Evolutionary conservation across 2,329 filamentous ascomycete genomes (phyloP).

Genomic region (Fusarium sp.): DNA sequence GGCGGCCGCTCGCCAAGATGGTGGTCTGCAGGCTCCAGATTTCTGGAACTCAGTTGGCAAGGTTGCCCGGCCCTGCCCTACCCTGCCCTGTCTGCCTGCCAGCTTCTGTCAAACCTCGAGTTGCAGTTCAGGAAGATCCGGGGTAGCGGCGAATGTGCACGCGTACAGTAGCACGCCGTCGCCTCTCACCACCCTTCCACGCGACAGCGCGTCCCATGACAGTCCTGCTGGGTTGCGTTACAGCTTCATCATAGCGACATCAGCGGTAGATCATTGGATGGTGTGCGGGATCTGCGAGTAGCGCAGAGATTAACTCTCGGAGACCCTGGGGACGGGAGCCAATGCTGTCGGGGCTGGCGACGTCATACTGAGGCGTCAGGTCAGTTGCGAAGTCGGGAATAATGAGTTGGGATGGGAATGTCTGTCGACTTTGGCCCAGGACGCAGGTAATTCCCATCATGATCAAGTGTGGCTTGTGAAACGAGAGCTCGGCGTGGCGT

Average conservation of each 20-base stretch:
- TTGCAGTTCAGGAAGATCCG: slow-evolving; percentile 17
- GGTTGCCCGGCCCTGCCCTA: slow-evolving; percentile 6
- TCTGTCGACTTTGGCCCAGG: slow-evolving; percentile 19
- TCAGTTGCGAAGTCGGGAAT: neutral
- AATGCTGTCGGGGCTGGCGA: slow-evolving; percentile 7
- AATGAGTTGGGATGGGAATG: slow-evolving; percentile 29
- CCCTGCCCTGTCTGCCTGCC: slow-evolving; percentile 11
- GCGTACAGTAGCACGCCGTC: neutral
- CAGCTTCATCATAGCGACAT: slow-evolving; percentile 28
- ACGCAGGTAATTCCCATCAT: slow-evolving; percentile 27
- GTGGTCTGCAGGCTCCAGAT: neutral
- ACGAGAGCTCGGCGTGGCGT: slow-evolving; percentile 8
- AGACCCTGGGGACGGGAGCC: slow-evolving; percentile 11
- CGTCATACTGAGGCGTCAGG: slow-evolving; percentile 23
- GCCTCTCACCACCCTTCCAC: neutral
- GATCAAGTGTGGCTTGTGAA: slow-evolving; percentile 23
- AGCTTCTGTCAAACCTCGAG: slow-evolving; percentile 14
- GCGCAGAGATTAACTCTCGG: slow-evolving; percentile 20
- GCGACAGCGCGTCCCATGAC: slow-evolving; percentile 5
- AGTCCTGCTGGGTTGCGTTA: slow-evolving; percentile 2
- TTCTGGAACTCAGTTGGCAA: slow-evolving; percentile 7
- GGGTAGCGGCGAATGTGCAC: slow-evolving; percentile 26
- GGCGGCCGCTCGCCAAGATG: neutral
- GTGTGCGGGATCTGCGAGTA: slow-evolving; percentile 8
- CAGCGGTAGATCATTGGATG: neutral